phyloP scores from a whole-genome alignment of 169 alveolate species.

The Cryptosporidium ubiquitum region DNA sequence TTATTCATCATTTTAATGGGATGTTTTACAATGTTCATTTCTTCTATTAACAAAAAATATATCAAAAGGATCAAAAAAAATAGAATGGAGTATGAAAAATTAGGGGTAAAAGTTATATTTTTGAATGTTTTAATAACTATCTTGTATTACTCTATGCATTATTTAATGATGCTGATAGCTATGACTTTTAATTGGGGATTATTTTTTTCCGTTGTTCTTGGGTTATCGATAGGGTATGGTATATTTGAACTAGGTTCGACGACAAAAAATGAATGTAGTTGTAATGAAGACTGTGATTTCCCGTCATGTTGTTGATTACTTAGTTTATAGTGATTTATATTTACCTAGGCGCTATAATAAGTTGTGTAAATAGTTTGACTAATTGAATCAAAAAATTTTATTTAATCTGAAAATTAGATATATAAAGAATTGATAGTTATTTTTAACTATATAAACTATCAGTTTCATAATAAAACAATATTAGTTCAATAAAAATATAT shows the following conservation, averaged over 20 bases:
- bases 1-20: constrained; percentile 38
- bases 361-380: background rate
- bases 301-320: constrained; percentile 46
- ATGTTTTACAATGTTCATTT: constrained; percentile 39
- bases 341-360: constrained; percentile 22
- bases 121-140: background rate
- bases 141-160: constrained; percentile 21
- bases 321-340: background rate
- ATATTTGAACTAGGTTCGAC: constrained; percentile 12
- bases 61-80: constrained; percentile 6
- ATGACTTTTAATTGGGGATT: constrained; percentile 71
- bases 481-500: background rate
- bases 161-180: constrained; percentile 60
- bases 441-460: background rate
- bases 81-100: background rate
- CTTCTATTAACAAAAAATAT: constrained; percentile 32
- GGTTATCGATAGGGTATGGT: constrained; percentile 58
- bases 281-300: constrained; percentile 7
- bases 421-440: background rate
- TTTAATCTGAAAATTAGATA: background rate
- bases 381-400: background rate
- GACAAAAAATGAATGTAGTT: constrained; percentile 4
- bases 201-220: constrained; percentile 59
- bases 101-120: background rate
- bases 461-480: background rate